Base-by-base conservation (phyloP, 169 alveolate genomes). In the Plasmodium ovale region DNA sequence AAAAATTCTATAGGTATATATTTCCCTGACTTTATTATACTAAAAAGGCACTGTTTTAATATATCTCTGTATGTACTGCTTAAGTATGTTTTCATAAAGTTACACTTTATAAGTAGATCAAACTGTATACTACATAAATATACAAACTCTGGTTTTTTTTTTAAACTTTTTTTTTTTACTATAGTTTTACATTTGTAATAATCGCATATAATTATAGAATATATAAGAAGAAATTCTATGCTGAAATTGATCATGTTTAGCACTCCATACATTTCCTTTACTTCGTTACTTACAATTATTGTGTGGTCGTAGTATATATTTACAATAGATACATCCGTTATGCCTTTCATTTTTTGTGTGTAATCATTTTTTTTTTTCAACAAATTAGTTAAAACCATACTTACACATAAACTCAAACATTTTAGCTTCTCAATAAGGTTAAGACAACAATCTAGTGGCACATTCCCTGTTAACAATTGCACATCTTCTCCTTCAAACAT, bases 381-480 rank as follows among this genome's bases (percentile, higher is more conserved):
- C 14, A 70, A 12, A 39, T 49, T 85, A 0, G 73, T 68, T 16
- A 85, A 60, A 37, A 85, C 62, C 19, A 85, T 69, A 56, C 91
- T 85, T 2, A 85, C 91, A 60, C 91, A 85, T 58, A 85, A 29
- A 33, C 71, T 85, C 1, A 85, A 47, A 62, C 91, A 85, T 62
- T 85, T 85, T 21, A 85, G n/a, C 19, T 85, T 85, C 19, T 85
- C 91, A 2, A 85, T 70, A 33, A 85, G 69, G 19, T 85, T 85
- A 12, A 85, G 44, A 60, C 91, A 85, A 70, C 85, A 85, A 71
- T 85, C 91, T 35, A 85, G 33, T 2, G 91, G 91, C 0, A 85
- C 51, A 39, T 68, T 70, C 0, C 91, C 91, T 3, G 6, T 85
- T n/a, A 85, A 51, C 21, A 85, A 56, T 10, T 49, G 33, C 29